Base-by-base conservation (phyloP, 169 alveolate species). In the Cryptosporidium ubiquitum region DNA sequence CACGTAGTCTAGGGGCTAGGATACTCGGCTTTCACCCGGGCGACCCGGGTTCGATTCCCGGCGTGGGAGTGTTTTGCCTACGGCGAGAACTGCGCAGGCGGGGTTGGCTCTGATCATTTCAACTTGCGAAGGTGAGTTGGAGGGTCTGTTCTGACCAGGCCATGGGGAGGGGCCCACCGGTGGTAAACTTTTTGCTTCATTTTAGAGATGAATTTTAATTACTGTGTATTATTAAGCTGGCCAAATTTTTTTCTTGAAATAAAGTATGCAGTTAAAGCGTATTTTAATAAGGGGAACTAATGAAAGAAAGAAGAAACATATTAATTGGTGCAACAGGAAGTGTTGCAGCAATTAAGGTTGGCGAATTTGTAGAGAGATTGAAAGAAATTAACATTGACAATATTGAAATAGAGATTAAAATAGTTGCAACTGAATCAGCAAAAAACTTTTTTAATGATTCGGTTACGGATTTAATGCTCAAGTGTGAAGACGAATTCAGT, bases 261-360 rank as follows among this genome's bases (percentile, higher is more conserved):
- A n/a, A n/a, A n/a, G n/a, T n/a, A n/a, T n/a, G 20, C 9, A 14
- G 6, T 16, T 14, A 47, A 47, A 14, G 12, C 12, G 55, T 47
- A 0, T 14, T 5, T 6, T 47, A 12, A 3, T 47, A 47, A 18
- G 55, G 16, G 20, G n/a, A 0, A 26, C 52, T 12, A 20, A 20
- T 14, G 20, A 64, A 12, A 23, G n/a, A 64, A 16, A 64, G 29
- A 33, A 86, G 69, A 91, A 93, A 94, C 37, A 23, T 95, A 7
- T 85, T 95, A 52, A 84, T 95, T 42, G 98, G 97, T 1, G 91
- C 95, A 18, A 92, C 96, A 4, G 98, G 97, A 3, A 94, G 97
- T 58, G 95, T 96, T n/a, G 97, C 98, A 29, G 94, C 96, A 12
- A 93, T 95, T n/a, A 96, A 95, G 73, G 69, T 93, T 9, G 84